phyloP scores from a whole-genome alignment of 1,139 yeast species.

The Nakaseomyces glabratus region DNA sequence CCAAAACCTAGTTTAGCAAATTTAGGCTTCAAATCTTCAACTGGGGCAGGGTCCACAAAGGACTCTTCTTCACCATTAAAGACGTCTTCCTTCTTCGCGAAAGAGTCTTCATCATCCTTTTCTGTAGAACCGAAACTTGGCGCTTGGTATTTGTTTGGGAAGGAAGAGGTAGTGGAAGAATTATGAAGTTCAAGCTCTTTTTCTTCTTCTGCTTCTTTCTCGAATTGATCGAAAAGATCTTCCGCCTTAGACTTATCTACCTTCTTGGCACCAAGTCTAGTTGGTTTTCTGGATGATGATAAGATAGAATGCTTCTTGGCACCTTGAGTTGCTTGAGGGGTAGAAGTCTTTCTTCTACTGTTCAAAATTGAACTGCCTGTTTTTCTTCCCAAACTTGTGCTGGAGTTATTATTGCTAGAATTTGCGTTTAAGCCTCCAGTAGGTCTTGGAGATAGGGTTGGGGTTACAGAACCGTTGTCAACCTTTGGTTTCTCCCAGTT shows the following conservation, averaged over 20 bases:
- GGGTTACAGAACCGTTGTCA: constrained; percentile 8
- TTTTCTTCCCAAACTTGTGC: constrained; percentile 10
- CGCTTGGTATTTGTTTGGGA: constrained; percentile 6
- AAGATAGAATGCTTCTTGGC: constrained; percentile 31
- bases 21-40: constrained; percentile 56
- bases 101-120: constrained; percentile 7
- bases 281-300: constrained; percentile 36
- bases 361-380: constrained; percentile 22
- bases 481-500: constrained; percentile 75
- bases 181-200: constrained; percentile 27
- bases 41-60: constrained; percentile 26
- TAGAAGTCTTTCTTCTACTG: constrained; percentile 20
- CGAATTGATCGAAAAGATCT: constrained; percentile 70
- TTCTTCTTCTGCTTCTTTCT: constrained; percentile 75
- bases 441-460: constrained; percentile 32
- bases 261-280: constrained; percentile 48
- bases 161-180: constrained; percentile 10
- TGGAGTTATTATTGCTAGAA: constrained; percentile 9
- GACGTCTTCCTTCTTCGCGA: constrained; percentile 3
- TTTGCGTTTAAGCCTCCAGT: constrained; percentile 24
- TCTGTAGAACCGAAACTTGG: constrained; percentile 1
- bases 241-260: constrained; percentile 54
- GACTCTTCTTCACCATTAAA: constrained; percentile 11
- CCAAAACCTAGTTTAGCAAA: constrained; percentile 81
- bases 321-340: constrained; percentile 9